Percentiles rank a stretch among this genome's conserved stretches.
phyloP scores from a whole-genome alignment of 306 rosid species.

The Trifolium dubium region DNA sequence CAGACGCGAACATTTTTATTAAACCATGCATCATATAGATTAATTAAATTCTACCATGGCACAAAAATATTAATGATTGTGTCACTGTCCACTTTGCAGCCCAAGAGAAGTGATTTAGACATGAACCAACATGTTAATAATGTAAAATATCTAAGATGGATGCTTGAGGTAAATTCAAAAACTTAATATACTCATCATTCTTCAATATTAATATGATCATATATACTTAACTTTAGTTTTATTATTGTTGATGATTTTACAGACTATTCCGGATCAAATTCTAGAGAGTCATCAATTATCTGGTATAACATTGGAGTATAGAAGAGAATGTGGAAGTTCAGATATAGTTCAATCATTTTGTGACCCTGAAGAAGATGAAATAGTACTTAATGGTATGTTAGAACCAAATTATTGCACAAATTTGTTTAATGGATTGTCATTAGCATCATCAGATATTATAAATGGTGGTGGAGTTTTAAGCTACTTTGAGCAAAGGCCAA shows the following conservation, averaged over 20 bases:
- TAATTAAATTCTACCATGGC: constrained; percentile 20
- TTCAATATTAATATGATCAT: constrained; percentile 9
- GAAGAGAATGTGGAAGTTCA: constrained; percentile 85
- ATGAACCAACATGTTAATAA: constrained; percentile 95
- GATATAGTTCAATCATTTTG: constrained; percentile 82
- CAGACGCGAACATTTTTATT: background rate
- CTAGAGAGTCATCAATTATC: constrained; percentile 74
- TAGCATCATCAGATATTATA: constrained; percentile 69
- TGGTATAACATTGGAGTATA: constrained; percentile 69
- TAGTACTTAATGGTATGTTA: constrained; percentile 45
- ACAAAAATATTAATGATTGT: constrained; percentile 28
- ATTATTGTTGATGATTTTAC: constrained; percentile 16
- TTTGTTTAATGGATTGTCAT: constrained; percentile 61
- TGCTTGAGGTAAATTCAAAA: constrained; percentile 75
- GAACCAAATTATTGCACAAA: constrained; percentile 50
- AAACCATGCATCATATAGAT: background rate
- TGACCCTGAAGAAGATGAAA: constrained; percentile 75
- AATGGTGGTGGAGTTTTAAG: constrained; percentile 64
- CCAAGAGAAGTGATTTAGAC: constrained; percentile 89
- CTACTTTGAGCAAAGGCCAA: constrained; percentile 54
- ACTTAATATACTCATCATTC: constrained; percentile 4
- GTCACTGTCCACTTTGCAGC: constrained; percentile 54
- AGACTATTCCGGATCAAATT: constrained; percentile 75
- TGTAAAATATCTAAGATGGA: constrained; percentile 89
- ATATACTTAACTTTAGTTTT: constrained; percentile 23